Conservation (phyloP, 1,139 yeast species). For the Nakaseomyces bracarensis region DNA sequence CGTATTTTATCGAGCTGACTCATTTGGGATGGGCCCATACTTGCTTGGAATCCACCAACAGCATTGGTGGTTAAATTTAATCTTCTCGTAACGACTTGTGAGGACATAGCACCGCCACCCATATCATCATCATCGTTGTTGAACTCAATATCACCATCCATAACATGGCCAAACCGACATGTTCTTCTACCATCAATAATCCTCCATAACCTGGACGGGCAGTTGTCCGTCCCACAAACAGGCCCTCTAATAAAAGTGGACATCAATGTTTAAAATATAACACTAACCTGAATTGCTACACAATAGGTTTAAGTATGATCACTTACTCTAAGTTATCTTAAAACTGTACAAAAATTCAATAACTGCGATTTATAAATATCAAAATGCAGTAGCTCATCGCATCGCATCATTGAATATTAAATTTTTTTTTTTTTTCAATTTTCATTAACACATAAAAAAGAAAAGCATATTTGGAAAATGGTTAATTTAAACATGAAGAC, state of each 20-base stretch:
- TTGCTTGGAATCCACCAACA: constrained; percentile 27
- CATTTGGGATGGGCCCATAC: constrained; percentile 16
- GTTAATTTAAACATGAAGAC: too few relatives aligned
- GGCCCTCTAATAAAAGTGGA: constrained; percentile 50
- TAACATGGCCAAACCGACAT: constrained; percentile 86
- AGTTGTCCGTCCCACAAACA: constrained; percentile 82
- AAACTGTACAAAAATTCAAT: too few relatives aligned
- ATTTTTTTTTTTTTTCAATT: too few relatives aligned
- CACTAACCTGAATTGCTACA: too few relatives aligned
- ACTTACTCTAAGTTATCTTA: too few relatives aligned
- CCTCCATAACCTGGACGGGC: constrained; percentile 70
- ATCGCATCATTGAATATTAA: neutral
- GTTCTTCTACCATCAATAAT: constrained; percentile 66
- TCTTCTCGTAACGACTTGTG: constrained; percentile 41
- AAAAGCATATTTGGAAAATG: too few relatives aligned
- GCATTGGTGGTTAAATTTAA: constrained; percentile 40
- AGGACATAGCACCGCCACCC: constrained; percentile 31
- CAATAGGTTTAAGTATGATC: neutral
- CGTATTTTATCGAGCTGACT: constrained; percentile 18
- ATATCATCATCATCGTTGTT: constrained; percentile 65
- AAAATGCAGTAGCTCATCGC: too few relatives aligned
- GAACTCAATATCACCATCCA: constrained; percentile 69
- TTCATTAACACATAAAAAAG: too few relatives aligned
- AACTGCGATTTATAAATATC: too few relatives aligned
- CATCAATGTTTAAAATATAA: constrained; percentile 16